Evolutionary conservation across 1,284 basidiomycete genomes (phyloP).

Genomic region (Bjerkandera adusta): DNA sequence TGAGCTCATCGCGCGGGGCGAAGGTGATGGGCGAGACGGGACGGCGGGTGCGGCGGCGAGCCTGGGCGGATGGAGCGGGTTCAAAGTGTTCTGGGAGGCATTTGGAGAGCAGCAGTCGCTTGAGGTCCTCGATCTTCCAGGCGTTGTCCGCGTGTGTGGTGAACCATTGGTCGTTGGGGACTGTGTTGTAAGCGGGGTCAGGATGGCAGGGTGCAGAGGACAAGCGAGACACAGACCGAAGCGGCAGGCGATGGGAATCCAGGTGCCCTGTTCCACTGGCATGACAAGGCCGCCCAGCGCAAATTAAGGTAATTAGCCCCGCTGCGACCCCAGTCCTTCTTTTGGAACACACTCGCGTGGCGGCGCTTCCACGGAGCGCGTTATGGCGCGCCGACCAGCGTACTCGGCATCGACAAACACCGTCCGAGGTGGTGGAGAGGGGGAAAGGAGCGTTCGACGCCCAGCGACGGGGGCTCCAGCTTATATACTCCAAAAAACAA

Average conservation of each 20-base stretch:
- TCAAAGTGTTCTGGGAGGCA: constrained; percentile 39
- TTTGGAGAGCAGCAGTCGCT: constrained; percentile 58
- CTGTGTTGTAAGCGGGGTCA: constrained; percentile 31
- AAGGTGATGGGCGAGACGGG: constrained; percentile 62
- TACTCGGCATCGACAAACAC: too few species aligned
- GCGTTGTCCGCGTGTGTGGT: constrained; percentile 56
- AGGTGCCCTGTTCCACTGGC: constrained; percentile 10
- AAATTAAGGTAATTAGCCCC: too few species aligned
- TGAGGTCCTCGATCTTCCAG: constrained; percentile 60
- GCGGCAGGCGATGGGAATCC: constrained; percentile 45
- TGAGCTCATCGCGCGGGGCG: constrained; percentile 31
- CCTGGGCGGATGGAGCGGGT: constrained; percentile 19
- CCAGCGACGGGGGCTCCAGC: too few species aligned
- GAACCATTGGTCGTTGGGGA: constrained; percentile 72
- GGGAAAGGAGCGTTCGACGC: too few species aligned
- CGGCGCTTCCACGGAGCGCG: too few species aligned
- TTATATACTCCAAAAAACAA: too few species aligned
- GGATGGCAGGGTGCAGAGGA: constrained; percentile 7
- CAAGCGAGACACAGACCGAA: constrained; percentile 41
- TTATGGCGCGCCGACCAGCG: too few species aligned
- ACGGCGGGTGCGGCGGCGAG: constrained; percentile 37
- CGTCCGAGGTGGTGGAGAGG: too few species aligned
- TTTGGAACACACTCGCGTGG: too few species aligned
- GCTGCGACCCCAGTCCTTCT: too few species aligned
- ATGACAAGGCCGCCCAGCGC: constrained; percentile 14